A percentile compares a stretch with the other conserved stretches of the same genome.
Evolutionary conservation across 164 flowering plant species (phyloP).

Genomic region (Tetracentron sinense): DNA sequence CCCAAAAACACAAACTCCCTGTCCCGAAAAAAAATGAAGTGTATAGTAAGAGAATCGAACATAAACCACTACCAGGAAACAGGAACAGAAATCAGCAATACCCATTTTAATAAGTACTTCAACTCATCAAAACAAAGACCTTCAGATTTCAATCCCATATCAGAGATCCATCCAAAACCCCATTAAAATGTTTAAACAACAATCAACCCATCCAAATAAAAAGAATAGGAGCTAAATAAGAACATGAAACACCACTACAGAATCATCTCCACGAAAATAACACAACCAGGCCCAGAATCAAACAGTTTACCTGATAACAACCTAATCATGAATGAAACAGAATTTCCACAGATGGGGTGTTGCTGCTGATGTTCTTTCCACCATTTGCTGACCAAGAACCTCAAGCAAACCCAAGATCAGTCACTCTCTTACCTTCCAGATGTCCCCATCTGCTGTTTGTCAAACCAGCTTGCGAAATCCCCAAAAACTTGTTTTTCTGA

Average conservation of each 20-base stretch:
- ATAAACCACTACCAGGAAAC: too few relatives aligned
- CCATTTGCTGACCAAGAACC: not conserved
- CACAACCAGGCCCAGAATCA: not conserved
- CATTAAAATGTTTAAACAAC: too few relatives aligned
- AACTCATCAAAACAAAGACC: not conserved
- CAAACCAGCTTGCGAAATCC: not conserved
- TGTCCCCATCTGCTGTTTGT: not conserved
- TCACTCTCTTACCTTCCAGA: not conserved
- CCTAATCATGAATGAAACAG: conserved; percentile 15
- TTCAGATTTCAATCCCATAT: not conserved
- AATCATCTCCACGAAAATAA: not conserved
- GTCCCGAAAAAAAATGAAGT: too few relatives aligned
- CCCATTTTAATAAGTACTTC: not conserved
- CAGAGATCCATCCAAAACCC: not conserved
- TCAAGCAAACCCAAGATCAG: not conserved
- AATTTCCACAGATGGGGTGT: conserved; percentile 29
- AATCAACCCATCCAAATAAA: too few relatives aligned
- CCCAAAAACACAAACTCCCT: too few relatives aligned
- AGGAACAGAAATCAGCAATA: not conserved
- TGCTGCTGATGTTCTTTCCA: conserved; percentile 2
- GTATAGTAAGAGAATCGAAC: too few relatives aligned
- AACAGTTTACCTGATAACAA: conserved; percentile 29
- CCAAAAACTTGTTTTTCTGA: not conserved
- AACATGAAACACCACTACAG: not conserved
- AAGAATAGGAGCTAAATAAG: not conserved